Evolutionary conservation across 2,329 filamentous ascomycete genomes (phyloP).

Genomic region (Exserohilum rostratum): DNA sequence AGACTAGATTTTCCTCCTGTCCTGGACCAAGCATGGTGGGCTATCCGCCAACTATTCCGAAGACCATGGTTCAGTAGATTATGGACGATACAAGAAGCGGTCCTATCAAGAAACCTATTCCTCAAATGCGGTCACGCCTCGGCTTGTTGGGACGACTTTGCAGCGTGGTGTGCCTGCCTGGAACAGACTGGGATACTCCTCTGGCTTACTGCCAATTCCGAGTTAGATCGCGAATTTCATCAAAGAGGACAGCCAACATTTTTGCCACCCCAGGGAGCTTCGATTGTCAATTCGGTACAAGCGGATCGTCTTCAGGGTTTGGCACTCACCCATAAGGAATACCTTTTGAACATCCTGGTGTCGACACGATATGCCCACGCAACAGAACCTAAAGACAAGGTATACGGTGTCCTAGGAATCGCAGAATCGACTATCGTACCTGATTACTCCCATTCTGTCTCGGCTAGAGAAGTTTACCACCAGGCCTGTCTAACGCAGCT

Average conservation of each 20-base stretch:
- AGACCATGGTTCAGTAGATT: conserved; percentile 30
- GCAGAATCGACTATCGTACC: conserved; percentile 15
- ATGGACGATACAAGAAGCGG: conserved; percentile 35
- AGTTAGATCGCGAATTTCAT: conserved; percentile 4
- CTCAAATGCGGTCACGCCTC: conserved; percentile 24
- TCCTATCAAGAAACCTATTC: conserved; percentile 24
- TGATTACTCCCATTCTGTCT: conserved; percentile 18
- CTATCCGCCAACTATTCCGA: conserved; percentile 21
- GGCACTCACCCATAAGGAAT: conserved; percentile 3
- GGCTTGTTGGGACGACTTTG: conserved; percentile 29
- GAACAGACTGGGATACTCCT: conserved; percentile 15
- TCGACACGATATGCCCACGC: conserved; percentile 31
- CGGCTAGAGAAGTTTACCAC: conserved; percentile 25
- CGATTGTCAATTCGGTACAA: conserved; percentile 16
- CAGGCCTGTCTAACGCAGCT: conserved; percentile 21
- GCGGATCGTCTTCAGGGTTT: conserved; percentile 12
- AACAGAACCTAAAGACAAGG: conserved; percentile 32
- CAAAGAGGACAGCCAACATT: neutral
- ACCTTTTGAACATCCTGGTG: conserved; percentile 21
- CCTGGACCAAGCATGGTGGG: conserved; percentile 19
- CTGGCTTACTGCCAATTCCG: conserved; percentile 12
- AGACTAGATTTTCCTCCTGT: conserved; percentile 21
- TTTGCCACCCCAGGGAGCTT: conserved; percentile 10
- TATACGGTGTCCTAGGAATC: conserved; percentile 34
- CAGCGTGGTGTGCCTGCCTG: conserved; percentile 23